These are phyloP conservation scores for Periconia digitata DNA, from an alignment of 2,329 filamentous ascomycete genomes.

Conservation along the genomic window DNA sequence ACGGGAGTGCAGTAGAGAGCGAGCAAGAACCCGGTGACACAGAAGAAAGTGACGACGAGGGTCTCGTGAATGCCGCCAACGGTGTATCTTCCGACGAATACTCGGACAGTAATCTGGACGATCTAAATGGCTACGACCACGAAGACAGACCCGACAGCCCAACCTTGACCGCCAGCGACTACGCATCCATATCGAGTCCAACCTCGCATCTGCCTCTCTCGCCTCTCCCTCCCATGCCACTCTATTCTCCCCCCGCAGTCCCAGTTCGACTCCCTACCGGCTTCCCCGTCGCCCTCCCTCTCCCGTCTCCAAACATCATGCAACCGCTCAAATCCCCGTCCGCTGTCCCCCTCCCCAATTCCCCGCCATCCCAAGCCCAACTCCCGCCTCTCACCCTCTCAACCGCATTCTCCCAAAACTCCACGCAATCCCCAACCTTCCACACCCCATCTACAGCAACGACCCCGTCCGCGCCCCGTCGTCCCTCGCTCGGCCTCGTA, in stretches of 20 bases:
- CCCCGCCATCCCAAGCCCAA: slow-evolving; percentile 9
- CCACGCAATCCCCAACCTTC: slow-evolving; percentile 24
- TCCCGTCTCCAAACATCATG: background rate
- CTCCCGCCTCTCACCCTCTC: slow-evolving; percentile 23
- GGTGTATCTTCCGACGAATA: slow-evolving; percentile 18
- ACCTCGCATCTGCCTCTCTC: slow-evolving; percentile 9
- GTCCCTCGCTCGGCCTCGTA: slow-evolving; percentile 33
- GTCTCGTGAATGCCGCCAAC: slow-evolving; percentile 32
- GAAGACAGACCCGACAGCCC: slow-evolving; percentile 31
- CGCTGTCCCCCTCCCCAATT: slow-evolving; percentile 15
- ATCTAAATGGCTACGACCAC: slow-evolving; percentile 23
- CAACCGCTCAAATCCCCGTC: slow-evolving; percentile 7
- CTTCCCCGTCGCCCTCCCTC: slow-evolving; percentile 15
- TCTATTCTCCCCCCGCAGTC: slow-evolving; percentile 18
- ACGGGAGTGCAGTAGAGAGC: slow-evolving; percentile 25
- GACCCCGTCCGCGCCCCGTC: slow-evolving; percentile 21
- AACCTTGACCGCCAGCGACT: slow-evolving; percentile 34
- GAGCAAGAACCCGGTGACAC: slow-evolving; percentile 17
- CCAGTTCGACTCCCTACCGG: slow-evolving; percentile 13
- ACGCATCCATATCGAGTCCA: slow-evolving; percentile 31
- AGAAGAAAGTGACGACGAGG: slow-evolving; percentile 23
- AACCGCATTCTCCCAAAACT: slow-evolving; percentile 23
- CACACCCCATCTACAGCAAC: slow-evolving; percentile 23
- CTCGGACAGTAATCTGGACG: slow-evolving; percentile 13
- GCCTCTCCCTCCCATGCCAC: slow-evolving; percentile 5